Evolutionary conservation across 805 yeast genomes (phyloP), one percentile per base, ranked within the genome.

Genomic region (Priceomyces medius): DNA sequence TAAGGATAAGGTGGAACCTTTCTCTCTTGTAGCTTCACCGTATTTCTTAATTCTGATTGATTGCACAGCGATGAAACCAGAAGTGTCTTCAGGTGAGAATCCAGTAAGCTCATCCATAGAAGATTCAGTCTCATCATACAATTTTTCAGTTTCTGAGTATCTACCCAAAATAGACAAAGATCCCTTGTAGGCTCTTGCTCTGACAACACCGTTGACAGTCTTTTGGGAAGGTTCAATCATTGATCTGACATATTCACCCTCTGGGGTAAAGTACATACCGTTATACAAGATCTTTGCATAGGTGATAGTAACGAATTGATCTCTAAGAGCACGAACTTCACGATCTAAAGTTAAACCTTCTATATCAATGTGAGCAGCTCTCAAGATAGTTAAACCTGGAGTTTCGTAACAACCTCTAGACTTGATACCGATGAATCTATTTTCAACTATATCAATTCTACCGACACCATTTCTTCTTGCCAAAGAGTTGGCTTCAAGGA

Each of bases 391-490:
- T 59, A 93, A 81, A 68, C 98, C 99, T 54, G 99, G 99, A 50
- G 98, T 95, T 74, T 93, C 99, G 76, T 93, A 93, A 77, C 99
- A 93, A 45, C 99, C 99, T 79, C 99, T 88, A 50, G 98, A 90
- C 72, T 93, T 93, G 69, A 93, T 85, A 68, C 98, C 98, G 61
- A 93, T 93, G 71, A 93, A 93, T 77, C 99, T 89, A 79, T 93
- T 88, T 76, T 93, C 99, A 52, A 93, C 99, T 62, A 93, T 93
- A 74, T 93, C 99, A 66, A 93, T 85, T 79, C 99, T 89, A 68
- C 99, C 99, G 47, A 93, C 97, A 77, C 99, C 99, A 67, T 93
- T 90, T 77, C 97, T 89, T 81, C 99, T 90, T 45, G 97, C 98
- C 59, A 93, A 76, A 56, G 89, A 81, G 68, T 93, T 91, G 47